phyloP scores from a whole-genome alignment of 2,329 filamentous ascomycete species.

The Paecilomyces fulvus region DNA sequence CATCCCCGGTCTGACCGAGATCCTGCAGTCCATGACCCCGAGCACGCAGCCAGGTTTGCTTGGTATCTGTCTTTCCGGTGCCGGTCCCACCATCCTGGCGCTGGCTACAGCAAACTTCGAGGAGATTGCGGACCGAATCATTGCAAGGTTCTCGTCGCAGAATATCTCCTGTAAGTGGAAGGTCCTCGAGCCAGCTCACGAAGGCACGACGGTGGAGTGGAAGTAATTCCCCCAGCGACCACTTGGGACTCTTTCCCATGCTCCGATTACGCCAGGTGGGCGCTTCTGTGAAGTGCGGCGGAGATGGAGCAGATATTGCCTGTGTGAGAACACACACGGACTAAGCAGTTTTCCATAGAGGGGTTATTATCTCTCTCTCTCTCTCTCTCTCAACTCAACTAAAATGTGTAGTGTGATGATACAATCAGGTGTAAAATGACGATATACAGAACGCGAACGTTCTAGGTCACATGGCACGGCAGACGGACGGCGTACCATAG shows the following conservation, averaged over 20 bases:
- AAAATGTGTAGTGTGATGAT: neutral
- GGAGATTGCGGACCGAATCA: conserved; percentile 71
- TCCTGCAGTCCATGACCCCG: conserved; percentile 85
- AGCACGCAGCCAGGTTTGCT: conserved; percentile 77
- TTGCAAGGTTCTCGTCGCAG: conserved; percentile 59
- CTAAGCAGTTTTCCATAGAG: neutral
- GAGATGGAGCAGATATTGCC: neutral
- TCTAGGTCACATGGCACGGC: neutral
- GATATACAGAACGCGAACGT: neutral
- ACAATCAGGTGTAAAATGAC: neutral
- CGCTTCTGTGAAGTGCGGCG: neutral
- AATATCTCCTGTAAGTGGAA: conserved; percentile 75
- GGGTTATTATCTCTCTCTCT: neutral
- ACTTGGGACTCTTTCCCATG: neutral
- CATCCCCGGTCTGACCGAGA: conserved; percentile 84
- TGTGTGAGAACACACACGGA: neutral
- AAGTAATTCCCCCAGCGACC: conserved; percentile 6
- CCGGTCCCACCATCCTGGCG: conserved; percentile 88
- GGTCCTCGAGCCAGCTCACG: conserved; percentile 78
- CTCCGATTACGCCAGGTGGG: neutral
- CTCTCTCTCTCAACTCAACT: neutral
- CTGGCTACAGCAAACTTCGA: conserved; percentile 87
- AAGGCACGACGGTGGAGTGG: conserved; percentile 31
- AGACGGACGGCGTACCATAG: neutral
- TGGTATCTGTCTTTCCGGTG: conserved; percentile 89